Percentiles rank a stretch among this genome's conserved stretches.
Evolutionary conservation across 768 basidiomycete species (phyloP).

Genomic region (Hygrophoropsis aurantiaca): DNA sequence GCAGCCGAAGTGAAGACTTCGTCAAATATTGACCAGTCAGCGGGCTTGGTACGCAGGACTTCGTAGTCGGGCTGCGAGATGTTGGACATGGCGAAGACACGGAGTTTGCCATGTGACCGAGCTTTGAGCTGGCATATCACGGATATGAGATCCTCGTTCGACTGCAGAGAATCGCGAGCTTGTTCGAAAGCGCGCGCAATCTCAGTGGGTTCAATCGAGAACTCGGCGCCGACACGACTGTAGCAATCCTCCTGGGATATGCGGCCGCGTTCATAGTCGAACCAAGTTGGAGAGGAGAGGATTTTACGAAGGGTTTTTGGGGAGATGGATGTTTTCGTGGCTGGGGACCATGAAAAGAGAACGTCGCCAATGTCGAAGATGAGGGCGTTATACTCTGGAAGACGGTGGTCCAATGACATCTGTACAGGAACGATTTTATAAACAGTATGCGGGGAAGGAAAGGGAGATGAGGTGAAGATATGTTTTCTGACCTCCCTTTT

Average conservation of each 20-base stretch:
- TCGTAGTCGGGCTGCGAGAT: constrained; percentile 54
- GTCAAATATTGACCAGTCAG: constrained; percentile 50
- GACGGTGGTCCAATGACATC: neutral
- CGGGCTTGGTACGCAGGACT: constrained; percentile 43
- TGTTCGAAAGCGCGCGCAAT: constrained; percentile 45
- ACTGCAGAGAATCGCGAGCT: constrained; percentile 46
- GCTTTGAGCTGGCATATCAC: constrained; percentile 48
- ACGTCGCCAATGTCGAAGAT: constrained; percentile 60
- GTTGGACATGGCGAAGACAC: constrained; percentile 59
- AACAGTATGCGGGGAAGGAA: neutral
- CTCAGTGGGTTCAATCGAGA: constrained; percentile 36
- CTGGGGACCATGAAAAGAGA: constrained; percentile 52
- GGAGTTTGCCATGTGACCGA: constrained; percentile 32
- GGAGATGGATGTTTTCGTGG: constrained; percentile 44
- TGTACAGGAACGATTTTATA: neutral
- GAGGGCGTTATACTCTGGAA: constrained; percentile 26
- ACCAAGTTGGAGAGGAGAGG: constrained; percentile 48
- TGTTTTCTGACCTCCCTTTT: no score
- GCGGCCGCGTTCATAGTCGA: constrained; percentile 51
- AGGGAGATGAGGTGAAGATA: neutral
- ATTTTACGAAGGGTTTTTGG: constrained; percentile 41
- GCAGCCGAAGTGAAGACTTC: constrained; percentile 51
- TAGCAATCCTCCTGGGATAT: constrained; percentile 47
- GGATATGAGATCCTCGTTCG: constrained; percentile 43
- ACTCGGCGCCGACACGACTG: constrained; percentile 37